These are phyloP conservation scores for Flaveria floridana DNA, from an alignment of 140 eudicot species.

Conservation along the genomic window DNA sequence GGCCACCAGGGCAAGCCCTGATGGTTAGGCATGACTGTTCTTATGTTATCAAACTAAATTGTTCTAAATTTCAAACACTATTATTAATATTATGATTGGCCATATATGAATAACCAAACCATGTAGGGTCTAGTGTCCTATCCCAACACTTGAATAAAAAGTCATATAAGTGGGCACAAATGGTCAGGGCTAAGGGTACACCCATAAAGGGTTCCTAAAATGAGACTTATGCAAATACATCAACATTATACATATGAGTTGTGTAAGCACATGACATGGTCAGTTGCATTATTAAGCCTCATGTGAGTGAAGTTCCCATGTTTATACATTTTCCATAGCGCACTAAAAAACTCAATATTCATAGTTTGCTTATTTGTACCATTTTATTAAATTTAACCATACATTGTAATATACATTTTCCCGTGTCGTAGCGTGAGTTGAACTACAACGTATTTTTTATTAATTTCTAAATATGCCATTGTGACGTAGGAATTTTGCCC, in stretches of 20 bases:
- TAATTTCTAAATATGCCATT: too few species aligned
- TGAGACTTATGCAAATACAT: slow-evolving; percentile 34
- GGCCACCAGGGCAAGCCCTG: too few species aligned
- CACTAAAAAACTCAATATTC: too few species aligned
- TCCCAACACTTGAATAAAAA: slow-evolving; percentile 22
- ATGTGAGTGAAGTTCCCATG: slow-evolving; percentile 34
- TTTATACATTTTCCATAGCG: background rate
- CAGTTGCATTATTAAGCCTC: slow-evolving; percentile 28
- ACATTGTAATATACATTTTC: too few species aligned
- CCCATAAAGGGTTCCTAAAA: slow-evolving; percentile 31
- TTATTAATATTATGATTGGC: slow-evolving; percentile 23
- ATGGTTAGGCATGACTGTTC: slow-evolving; percentile 26
- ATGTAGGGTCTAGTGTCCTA: slow-evolving; percentile 29
- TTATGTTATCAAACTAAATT: slow-evolving; percentile 15
- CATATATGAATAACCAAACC: slow-evolving; percentile 15
- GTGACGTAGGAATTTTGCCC: too few species aligned
- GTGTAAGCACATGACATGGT: slow-evolving; percentile 37
- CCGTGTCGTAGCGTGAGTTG: too few species aligned
- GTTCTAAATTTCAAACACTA: slow-evolving; percentile 26
- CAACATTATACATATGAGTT: slow-evolving; percentile 37
- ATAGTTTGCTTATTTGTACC: too few species aligned
- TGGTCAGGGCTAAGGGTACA: slow-evolving; percentile 26
- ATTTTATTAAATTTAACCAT: too few species aligned
- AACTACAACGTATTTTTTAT: too few species aligned
- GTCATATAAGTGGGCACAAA: slow-evolving; percentile 32